Evolutionary conservation across 352 stramenopile genomes (phyloP).

Genomic region (Globisporangium iwayamae): DNA sequence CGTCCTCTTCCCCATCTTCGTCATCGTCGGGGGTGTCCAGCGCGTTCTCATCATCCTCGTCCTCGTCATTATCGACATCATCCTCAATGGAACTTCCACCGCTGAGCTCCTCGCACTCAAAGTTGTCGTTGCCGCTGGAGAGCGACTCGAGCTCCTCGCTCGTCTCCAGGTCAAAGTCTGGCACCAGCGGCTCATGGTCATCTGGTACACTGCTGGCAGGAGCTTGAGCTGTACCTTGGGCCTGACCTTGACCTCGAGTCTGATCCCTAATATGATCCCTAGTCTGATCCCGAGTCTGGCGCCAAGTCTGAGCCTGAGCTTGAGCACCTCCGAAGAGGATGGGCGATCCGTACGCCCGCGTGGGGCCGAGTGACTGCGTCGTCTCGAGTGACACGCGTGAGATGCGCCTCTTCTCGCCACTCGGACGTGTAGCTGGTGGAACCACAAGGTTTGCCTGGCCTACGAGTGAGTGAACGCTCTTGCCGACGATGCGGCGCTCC

Average conservation of each 20-base stretch:
- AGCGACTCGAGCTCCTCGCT: conserved; percentile 16
- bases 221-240: background rate
- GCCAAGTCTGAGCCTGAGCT: too few species aligned
- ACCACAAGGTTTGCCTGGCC: background rate
- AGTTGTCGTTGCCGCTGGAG: conserved; percentile 41
- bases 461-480: conserved; percentile 11
- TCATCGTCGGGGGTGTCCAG: conserved; percentile 1
- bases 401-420: conserved; percentile 5
- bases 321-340: background rate
- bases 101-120: conserved; percentile 71
- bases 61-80: conserved; percentile 7
- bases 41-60: background rate
- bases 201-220: background rate
- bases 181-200: background rate
- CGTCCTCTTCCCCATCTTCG: background rate
- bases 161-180: conserved; percentile 9
- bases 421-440: conserved; percentile 1
- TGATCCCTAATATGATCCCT: too few species aligned
- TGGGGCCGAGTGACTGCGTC: background rate
- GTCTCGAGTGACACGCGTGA: background rate
- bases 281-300: too few species aligned
- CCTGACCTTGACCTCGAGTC: too few species aligned
- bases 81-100: conserved; percentile 16
- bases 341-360: background rate
- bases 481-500: conserved; percentile 64